A percentile compares a stretch with the other conserved stretches of the same genome.
Evolutionary conservation across 2,329 filamentous ascomycete genomes (phyloP).

Genomic region (Mycosphaerella sp.): DNA sequence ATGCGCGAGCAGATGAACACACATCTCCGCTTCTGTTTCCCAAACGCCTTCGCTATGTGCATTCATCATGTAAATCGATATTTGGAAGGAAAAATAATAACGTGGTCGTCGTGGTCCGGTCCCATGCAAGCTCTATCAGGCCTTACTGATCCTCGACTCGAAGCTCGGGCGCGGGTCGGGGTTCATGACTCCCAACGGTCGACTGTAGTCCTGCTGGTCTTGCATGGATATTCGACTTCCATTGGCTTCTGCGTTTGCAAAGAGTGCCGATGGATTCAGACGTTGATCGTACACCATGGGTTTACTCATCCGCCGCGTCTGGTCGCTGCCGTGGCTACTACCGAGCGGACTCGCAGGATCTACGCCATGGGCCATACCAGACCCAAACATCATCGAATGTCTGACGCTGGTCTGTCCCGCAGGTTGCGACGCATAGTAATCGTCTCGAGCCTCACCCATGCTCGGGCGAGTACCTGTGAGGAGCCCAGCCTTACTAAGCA

Average conservation of each 20-base stretch:
- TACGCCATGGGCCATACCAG: slow-evolving; percentile 22
- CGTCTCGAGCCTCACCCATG: slow-evolving; percentile 26
- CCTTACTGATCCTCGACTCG: slow-evolving; percentile 23
- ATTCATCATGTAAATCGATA: slow-evolving; percentile 15
- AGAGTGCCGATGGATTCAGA: slow-evolving; percentile 44
- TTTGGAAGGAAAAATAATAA: slow-evolving; percentile 12
- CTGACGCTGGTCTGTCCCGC: slow-evolving; percentile 29
- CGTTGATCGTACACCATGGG: slow-evolving; percentile 45
- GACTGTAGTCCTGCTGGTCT: slow-evolving; percentile 45
- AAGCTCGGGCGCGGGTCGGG: slow-evolving; percentile 31
- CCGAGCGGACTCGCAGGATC: slow-evolving; percentile 31
- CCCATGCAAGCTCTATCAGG: neutral
- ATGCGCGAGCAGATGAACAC: slow-evolving; percentile 9
- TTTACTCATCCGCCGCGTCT: slow-evolving; percentile 36
- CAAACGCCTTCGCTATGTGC: slow-evolving; percentile 15
- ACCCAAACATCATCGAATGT: slow-evolving; percentile 31
- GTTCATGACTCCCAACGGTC: slow-evolving; percentile 39
- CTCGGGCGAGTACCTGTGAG: slow-evolving; percentile 29
- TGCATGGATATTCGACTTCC: slow-evolving; percentile 41
- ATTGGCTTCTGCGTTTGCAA: slow-evolving; percentile 40
- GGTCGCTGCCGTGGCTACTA: slow-evolving; percentile 21
- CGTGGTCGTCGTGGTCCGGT: slow-evolving; percentile 8
- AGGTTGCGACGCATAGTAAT: slow-evolving; percentile 15
- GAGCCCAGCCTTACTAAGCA: slow-evolving; percentile 44
- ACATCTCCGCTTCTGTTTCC: slow-evolving; percentile 4